Evolutionary conservation across 2,329 filamentous ascomycete genomes (phyloP).

Genomic region (Nemania abortiva): DNA sequence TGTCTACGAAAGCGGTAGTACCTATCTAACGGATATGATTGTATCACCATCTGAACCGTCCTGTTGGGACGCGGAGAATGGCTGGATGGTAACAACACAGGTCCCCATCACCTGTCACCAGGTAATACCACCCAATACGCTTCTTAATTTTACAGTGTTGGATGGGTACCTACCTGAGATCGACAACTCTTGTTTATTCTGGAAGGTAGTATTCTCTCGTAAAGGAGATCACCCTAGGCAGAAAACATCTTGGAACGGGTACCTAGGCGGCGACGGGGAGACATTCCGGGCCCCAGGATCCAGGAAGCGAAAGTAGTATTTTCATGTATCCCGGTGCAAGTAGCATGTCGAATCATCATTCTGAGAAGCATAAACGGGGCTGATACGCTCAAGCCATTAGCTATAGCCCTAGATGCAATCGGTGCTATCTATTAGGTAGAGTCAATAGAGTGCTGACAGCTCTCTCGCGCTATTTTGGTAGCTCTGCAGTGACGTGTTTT

Average conservation of each 20-base stretch:
- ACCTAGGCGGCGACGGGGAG: constrained; percentile 21
- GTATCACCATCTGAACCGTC: constrained; percentile 29
- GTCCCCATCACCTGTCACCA: constrained; percentile 16
- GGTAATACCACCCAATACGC: constrained; percentile 9
- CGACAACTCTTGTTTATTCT: background rate
- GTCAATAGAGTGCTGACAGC: constrained; percentile 35
- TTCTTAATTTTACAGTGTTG: constrained; percentile 5
- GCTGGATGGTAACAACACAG: background rate
- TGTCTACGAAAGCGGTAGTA: background rate
- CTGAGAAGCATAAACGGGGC: constrained; percentile 2
- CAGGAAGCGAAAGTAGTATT: constrained; percentile 25
- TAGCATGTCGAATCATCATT: constrained; percentile 2
- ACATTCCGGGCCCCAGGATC: constrained; percentile 28
- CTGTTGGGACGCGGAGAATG: constrained; percentile 23
- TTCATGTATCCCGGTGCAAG: constrained; percentile 6
- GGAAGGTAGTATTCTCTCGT: constrained; percentile 35
- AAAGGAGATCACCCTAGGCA: background rate
- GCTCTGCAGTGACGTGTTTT: background rate
- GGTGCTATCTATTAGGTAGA: background rate
- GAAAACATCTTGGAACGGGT: background rate
- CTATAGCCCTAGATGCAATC: background rate
- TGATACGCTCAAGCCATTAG: background rate
- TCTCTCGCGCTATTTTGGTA: constrained; percentile 1
- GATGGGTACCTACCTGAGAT: background rate
- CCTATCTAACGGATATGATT: background rate